These are phyloP conservation scores for Trypanosoma rangeli DNA, from an alignment of 208 protist species.

Conservation along the genomic window DNA sequence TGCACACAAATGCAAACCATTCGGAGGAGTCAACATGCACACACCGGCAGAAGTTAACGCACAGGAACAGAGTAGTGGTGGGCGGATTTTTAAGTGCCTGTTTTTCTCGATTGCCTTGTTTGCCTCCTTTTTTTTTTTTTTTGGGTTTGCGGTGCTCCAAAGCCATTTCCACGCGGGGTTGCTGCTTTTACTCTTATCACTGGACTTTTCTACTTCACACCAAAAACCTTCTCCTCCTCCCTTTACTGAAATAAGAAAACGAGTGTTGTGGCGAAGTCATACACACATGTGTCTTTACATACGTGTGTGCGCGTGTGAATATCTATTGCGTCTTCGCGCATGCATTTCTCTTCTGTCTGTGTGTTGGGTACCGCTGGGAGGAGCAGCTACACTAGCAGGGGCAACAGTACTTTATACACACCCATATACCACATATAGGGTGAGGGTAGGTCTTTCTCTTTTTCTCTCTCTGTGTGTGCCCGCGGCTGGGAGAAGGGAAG, in stretches of 20 bases:
- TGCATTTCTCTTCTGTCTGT: not conserved
- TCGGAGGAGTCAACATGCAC: not conserved
- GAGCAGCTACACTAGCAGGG: not conserved
- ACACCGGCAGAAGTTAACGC: not conserved
- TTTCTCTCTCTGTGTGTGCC: constrained; percentile 1
- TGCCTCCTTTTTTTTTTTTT: constrained; percentile 11
- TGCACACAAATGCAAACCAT: not conserved
- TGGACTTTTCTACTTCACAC: not conserved
- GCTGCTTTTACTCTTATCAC: not conserved
- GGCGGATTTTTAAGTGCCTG: not conserved
- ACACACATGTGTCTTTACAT: constrained; percentile 6
- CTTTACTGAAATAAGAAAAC: constrained; percentile 18
- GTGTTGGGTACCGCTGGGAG: not conserved
- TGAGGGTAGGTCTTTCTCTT: not conserved
- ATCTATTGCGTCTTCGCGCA: not conserved
- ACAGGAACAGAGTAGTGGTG: not conserved
- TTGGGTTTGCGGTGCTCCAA: constrained; percentile 6
- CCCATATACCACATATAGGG: not conserved
- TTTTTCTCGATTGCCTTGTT: constrained; percentile 9
- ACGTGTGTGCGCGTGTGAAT: not conserved
- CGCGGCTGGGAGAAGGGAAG: not conserved
- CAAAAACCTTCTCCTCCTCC: constrained; percentile 7
- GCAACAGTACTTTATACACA: not conserved
- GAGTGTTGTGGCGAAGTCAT: not conserved
- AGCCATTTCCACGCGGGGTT: not conserved